Base-by-base conservation (phyloP, 140 eudicot genomes). In the Stevia rebaudiana region DNA sequence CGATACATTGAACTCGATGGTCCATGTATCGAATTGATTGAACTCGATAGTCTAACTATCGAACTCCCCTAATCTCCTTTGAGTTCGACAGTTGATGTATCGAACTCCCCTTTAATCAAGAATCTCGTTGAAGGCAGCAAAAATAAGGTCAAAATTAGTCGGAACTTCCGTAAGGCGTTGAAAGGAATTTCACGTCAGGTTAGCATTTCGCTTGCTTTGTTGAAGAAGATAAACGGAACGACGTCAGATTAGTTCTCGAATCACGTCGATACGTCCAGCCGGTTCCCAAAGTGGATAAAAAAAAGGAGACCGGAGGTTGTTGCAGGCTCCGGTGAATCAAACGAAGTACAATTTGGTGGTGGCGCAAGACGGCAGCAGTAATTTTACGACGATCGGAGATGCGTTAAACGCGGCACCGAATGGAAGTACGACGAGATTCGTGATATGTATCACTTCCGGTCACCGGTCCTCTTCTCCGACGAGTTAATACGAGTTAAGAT, bases 281-380 rank as follows among this genome's bases (percentile, higher is more conserved):
- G 94, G 21, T 81, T 56, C n/a, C 97, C 97, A 23, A 8, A 44
- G 10, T 91, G 98, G 98, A 25, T 84, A 67, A 74, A 30, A 24
- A 61, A n/a, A 69, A 40, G 64, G 0, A n/a, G 98, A 91, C 30
- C 54, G 88, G 56, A 35, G 58, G 73, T 49, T 87, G 23, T 49
- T 87, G 33, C 95, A 91, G 69, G 18, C 74, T 11, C 47, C 83
- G 36, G 51, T 25, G 66, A 79, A 77, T 11, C 69, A 50, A 30
- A 85, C 78, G 23, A 41, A 3, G 58, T 76, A 37, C 22, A 67
- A 91, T 63, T 33, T 80, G 52, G 79, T 77, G 41, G 90, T 84
- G 42, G 81, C 84, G 22, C 16, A 84, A 52, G 90, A 84, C 48
- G 90, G 84, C 21, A 74, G 80, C 16, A 82, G 90, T 21, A 78